These are phyloP conservation scores for Gymnopilus junonius DNA, from an alignment of 768 basidiomycete species.

Conservation along the genomic window DNA sequence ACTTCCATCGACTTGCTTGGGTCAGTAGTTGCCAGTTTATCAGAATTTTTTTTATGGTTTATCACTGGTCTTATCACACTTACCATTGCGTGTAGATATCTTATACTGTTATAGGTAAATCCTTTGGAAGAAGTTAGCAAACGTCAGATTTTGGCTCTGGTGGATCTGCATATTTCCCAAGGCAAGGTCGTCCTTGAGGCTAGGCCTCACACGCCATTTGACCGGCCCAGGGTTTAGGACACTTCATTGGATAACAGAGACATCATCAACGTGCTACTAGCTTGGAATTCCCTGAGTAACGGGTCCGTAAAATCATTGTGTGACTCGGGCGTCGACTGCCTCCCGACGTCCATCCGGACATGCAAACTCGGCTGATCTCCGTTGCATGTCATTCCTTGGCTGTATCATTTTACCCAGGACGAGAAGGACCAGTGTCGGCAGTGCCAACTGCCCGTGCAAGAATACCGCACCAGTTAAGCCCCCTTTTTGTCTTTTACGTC, in stretches of 20 bases:
- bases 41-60: background rate
- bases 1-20: background rate
- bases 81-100: background rate
- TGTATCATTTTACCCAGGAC: background rate
- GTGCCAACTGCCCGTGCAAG: background rate
- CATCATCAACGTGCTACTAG: background rate
- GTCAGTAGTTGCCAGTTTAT: background rate
- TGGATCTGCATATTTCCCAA: background rate
- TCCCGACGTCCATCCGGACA: slow-evolving; percentile 17
- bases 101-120: background rate
- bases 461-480: background rate
- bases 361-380: slow-evolving; percentile 9
- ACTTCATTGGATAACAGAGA: background rate
- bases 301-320: slow-evolving; percentile 7
- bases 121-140: background rate
- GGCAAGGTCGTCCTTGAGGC: background rate
- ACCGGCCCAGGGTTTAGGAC: slow-evolving; percentile 1
- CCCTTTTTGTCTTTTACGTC: slow-evolving; percentile 1
- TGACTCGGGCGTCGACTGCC: slow-evolving; percentile 6
- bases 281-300: background rate
- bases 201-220: slow-evolving; percentile 1
- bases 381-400: slow-evolving; percentile 7
- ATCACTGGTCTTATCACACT: background rate
- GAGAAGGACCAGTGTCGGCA: background rate
- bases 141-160: background rate